Evolutionary conservation across 2,329 filamentous ascomycete species (phyloP), one percentile per base, ranked within the genome.

Genomic region (Orbilia quercus): DNA sequence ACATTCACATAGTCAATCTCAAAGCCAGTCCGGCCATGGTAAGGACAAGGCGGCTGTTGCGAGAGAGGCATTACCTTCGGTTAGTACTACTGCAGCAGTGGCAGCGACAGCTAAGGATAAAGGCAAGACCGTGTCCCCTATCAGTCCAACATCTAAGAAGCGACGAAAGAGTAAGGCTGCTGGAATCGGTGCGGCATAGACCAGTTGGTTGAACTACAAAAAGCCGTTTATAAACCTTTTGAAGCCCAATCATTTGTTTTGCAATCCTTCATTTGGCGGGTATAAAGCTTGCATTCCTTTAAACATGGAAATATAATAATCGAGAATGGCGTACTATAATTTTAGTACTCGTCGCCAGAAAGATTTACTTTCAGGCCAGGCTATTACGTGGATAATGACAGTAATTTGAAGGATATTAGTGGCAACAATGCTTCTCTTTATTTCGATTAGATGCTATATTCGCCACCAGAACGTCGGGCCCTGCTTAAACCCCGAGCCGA

Each of bases 81-180:
- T 73, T 34, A 66, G 60, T 38, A 73, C 69, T 23, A 47, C 69
- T n/a, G 69, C 69, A 1, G 69, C 67, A 0, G 51, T n/a, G 11
- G 67, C 67, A 1, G 69, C 69, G 6, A 60, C 69, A 23, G 60
- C 59, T 7, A 59, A 59, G 28, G 60, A 66, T 47, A 73, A 73
- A 40, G 69, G 69, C n/a, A 73, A 73, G 47, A 66, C 60, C n/a
- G 60, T 57, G 34, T 66, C 60, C 14, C 69, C 69, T 12, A 74
- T 57, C 5, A 69, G 63, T 34, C 70, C 70, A 20, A 69, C 57
- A n/a, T 45, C 63, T 7, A 74, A 74, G 51, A 74, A 74, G 42
- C 48, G 70, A 42, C 67, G 70, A 23, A 74, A 74, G 51, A 69
- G 63, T 42, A 74, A 74, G 57, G 70, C 70, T 31, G 36, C 63